Conservation (phyloP, 441 rosid genomes). For the Gossypium davidsonii region DNA sequence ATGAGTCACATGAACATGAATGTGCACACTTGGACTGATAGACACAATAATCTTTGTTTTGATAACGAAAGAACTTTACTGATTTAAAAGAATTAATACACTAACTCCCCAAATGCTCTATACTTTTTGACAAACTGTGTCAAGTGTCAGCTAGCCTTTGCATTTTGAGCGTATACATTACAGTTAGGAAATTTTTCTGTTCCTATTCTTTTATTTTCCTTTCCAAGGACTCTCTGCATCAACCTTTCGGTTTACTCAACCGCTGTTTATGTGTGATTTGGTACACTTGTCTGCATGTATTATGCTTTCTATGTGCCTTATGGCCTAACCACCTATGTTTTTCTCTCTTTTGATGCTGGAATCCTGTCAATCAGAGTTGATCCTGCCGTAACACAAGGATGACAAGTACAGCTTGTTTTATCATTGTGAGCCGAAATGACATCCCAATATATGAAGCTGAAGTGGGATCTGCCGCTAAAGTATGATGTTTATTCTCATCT, state of each 20-base stretch:
- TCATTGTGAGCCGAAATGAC: slow-evolving; percentile 83
- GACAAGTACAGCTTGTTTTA: slow-evolving; percentile 88
- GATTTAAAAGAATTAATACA: too few relatives aligned
- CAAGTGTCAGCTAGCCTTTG: neutral
- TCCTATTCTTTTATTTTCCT: neutral
- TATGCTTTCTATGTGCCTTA: neutral
- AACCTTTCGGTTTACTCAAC: neutral
- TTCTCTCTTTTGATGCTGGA: slow-evolving; percentile 1
- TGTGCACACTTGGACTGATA: too few relatives aligned
- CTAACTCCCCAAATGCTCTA: too few relatives aligned
- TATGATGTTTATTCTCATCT: slow-evolving; percentile 21
- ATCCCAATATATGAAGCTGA: slow-evolving; percentile 97
- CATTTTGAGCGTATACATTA: neutral
- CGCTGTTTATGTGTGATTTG: neutral
- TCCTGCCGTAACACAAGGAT: slow-evolving; percentile 22
- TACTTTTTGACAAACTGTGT: too few relatives aligned
- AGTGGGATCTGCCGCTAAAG: slow-evolving; percentile 88
- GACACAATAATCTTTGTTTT: too few relatives aligned
- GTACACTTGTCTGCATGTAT: neutral
- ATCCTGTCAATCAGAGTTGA: neutral
- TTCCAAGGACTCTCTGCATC: neutral
- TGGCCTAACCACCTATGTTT: neutral
- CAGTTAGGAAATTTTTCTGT: neutral
- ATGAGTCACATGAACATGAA: too few relatives aligned
- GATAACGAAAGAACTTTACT: too few relatives aligned